These are phyloP conservation scores for Phytophthora constricta DNA, from an alignment of 352 stramenopile species.

Conservation along the genomic window DNA sequence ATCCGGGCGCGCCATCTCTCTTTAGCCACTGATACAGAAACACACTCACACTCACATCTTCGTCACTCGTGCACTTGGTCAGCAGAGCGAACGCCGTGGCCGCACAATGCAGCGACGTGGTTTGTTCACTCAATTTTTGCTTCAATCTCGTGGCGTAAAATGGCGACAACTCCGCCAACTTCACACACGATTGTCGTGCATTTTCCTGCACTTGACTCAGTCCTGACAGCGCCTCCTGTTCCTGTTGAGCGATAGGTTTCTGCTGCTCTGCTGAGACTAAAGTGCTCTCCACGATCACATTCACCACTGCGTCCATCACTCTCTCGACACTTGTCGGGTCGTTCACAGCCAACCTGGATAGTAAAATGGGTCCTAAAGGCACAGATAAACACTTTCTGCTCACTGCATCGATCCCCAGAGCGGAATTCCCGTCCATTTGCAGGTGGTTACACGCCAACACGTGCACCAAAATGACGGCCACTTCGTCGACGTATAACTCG, in stretches of 20 bases:
- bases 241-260: constrained; percentile 40
- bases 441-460: constrained; percentile 43
- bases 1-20: constrained; percentile 23
- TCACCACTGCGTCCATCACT: constrained; percentile 49
- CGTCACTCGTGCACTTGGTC: constrained; percentile 15
- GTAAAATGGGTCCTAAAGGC: constrained; percentile 45
- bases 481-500: constrained; percentile 63
- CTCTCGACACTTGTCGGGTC: constrained; percentile 48
- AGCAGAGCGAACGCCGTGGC: constrained; percentile 29
- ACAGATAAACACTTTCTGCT: constrained; percentile 36
- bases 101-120: constrained; percentile 35
- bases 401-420: constrained; percentile 17
- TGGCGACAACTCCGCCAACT: constrained; percentile 46
- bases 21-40: constrained; percentile 60
- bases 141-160: constrained; percentile 42
- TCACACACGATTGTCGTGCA: constrained; percentile 29
- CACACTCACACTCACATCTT: constrained; percentile 38
- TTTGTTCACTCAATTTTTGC: constrained; percentile 41
- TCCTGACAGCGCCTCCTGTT: constrained; percentile 32
- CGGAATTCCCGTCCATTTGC: constrained; percentile 22
- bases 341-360: constrained; percentile 58
- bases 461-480: constrained; percentile 58
- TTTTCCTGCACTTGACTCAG: constrained; percentile 20
- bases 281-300: constrained; percentile 29
- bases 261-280: not conserved